These are phyloP conservation scores for Yamadazyma songkhlaensis DNA, from an alignment of 1,139 yeast genomes.

Conservation along the genomic window DNA sequence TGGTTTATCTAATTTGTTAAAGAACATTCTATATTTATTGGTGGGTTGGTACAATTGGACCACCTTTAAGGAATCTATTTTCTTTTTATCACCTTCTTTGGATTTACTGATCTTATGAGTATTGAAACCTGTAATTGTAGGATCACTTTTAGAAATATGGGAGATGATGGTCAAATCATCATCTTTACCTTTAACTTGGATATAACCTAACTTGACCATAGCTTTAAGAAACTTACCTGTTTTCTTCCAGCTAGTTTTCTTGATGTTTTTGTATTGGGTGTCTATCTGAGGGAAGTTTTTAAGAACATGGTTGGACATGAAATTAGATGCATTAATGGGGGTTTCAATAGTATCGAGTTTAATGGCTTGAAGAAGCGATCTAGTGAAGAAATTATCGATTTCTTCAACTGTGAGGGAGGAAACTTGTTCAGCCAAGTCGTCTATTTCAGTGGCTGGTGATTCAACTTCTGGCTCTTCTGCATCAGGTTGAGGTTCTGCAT, in stretches of 20 bases:
- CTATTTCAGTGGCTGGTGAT: not conserved
- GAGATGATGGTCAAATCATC: slow-evolving; percentile 64
- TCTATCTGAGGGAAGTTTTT: slow-evolving; percentile 67
- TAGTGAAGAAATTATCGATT: slow-evolving; percentile 71
- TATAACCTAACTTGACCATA: slow-evolving; percentile 71
- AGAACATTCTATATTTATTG: slow-evolving; percentile 45
- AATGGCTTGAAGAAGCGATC: slow-evolving; percentile 68
- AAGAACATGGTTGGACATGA: slow-evolving; percentile 67
- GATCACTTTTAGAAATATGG: slow-evolving; percentile 45
- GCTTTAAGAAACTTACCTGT: slow-evolving; percentile 80
- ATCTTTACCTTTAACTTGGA: slow-evolving; percentile 70
- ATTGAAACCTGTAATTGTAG: slow-evolving; percentile 53
- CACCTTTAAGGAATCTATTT: slow-evolving; percentile 23
- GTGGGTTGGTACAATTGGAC: slow-evolving; percentile 55
- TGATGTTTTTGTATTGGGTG: slow-evolving; percentile 58
- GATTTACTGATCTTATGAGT: slow-evolving; percentile 52
- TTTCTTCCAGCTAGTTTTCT: slow-evolving; percentile 87
- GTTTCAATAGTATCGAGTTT: slow-evolving; percentile 53
- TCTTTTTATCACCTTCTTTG: slow-evolving; percentile 15
- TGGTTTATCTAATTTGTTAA: slow-evolving; percentile 41
- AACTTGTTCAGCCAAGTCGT: slow-evolving; percentile 10
- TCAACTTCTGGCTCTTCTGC: slow-evolving; percentile 10
- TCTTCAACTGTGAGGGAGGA: slow-evolving; percentile 54
- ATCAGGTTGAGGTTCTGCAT: too few species aligned
- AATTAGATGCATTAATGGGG: slow-evolving; percentile 69